phyloP scores from a whole-genome alignment of 176 grass and related monocot species.

The Panicum miliaceum region DNA sequence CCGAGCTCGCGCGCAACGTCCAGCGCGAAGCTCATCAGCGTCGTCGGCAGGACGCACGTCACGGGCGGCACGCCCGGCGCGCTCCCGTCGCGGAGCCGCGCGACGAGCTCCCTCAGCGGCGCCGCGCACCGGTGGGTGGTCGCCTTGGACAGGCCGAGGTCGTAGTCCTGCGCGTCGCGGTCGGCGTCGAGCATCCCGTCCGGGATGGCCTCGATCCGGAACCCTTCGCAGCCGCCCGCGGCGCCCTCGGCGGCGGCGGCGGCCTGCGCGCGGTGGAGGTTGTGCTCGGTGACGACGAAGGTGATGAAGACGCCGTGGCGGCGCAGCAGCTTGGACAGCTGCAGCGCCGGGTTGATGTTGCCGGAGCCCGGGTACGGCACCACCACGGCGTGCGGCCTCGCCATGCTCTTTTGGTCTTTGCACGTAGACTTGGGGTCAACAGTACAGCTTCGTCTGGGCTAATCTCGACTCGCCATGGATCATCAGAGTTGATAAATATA shows the following conservation, averaged over 20 bases:
- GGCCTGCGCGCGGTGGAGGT: slow-evolving; percentile 26
- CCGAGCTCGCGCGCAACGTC: slow-evolving; percentile 36
- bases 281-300: slow-evolving; percentile 68
- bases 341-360: slow-evolving; percentile 57
- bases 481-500: neutral
- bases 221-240: neutral
- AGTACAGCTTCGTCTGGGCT: too few species aligned
- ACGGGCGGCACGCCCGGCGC: neutral
- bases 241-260: neutral
- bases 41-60: slow-evolving; percentile 25
- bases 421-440: neutral
- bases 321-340: slow-evolving; percentile 51
- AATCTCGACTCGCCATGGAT: neutral
- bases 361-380: slow-evolving; percentile 51
- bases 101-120: slow-evolving; percentile 15
- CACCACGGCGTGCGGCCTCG: slow-evolving; percentile 42
- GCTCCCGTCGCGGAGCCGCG: neutral
- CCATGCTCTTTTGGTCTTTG: neutral
- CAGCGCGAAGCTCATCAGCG: slow-evolving; percentile 43
- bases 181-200: slow-evolving; percentile 21
- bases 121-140: neutral
- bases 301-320: slow-evolving; percentile 55
- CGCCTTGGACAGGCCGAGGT: neutral
- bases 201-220: slow-evolving; percentile 39
- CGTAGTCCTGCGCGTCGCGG: slow-evolving; percentile 5